Evolutionary conservation across 306 rosid genomes (phyloP), one percentile per base, ranked within the genome.

Genomic region (Begonia masoniana): DNA sequence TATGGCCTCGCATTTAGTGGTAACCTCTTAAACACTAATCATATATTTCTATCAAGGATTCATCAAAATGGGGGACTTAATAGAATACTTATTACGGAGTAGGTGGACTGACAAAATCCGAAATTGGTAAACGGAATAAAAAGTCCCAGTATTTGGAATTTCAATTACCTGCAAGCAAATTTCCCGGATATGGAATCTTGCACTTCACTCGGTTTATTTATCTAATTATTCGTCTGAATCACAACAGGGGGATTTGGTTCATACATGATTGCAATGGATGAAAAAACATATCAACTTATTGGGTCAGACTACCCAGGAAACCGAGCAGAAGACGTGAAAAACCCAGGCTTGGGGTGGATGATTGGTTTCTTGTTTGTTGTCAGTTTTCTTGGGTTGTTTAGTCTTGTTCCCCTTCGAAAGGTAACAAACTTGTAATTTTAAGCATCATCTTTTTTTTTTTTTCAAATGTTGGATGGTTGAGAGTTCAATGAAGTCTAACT

Each of bases 321-420:
- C 58, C 69, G 94, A 57, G 88, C 92, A 13, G 82, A 83, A 62
- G 99, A 91, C 73, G 76, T 91, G 62, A 91, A 60, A 59, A 83
- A 79, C 59, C 94, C 96, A 11, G 73, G 96, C 54, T 71, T 91
- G 81, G 78, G 78, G 65, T 91, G 99, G 99, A 86, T 91, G 99
- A 81, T 76, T 15, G 88, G 92, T 42, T 86, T 86, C 83, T 46
- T 71, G 56, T 78, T 91, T 68, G 82, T 83, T 42, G 94, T 91
- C 66, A 63, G 99, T 74, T 91, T 91, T 71, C 94, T 86, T 31
- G 99, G 99, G 36, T 82, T 91, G 21, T 91, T 91, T 60, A 81
- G 96, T 59, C 84, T 91, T 48, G 88, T 81, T 60, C 94, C 99
- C 55, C 91, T 91, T 67, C 92, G 94, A 12, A 91, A 86, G 96